Base-by-base conservation (phyloP, 257 asterid species). In the Capsicum baccatum region DNA sequence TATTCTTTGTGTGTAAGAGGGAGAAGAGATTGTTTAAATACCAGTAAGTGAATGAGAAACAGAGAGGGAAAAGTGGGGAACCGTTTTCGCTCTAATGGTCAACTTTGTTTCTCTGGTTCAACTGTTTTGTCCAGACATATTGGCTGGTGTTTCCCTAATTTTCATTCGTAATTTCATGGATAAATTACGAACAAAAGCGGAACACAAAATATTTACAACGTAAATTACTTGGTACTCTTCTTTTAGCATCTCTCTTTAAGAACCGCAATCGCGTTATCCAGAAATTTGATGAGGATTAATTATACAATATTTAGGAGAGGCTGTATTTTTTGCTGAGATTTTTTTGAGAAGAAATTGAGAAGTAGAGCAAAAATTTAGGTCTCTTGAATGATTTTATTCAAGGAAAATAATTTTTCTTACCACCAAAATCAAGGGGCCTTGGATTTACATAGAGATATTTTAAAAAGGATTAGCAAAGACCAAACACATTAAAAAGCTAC, bases 41-140 rank as follows among this genome's bases (percentile, higher is more conserved):
- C 0, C n/a, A 15, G 2, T 9, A 33, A 19, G 15, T 47, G 8
- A 87, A 87, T 78, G 86, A 59, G 83, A 79, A 74, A 86, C 48
- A 56, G 84, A 48, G 88, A 85, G 90, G 79, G 79, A 83, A 85
- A 50, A 80, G 85, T 62, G 90, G 85, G 70, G 63, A 79, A 59
- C 88, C 90, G 50, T 82, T 70, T 83, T 84, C 47, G 14, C 63
- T 48, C 67, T 26, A 84, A 66, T 59, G 86, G 89, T 85, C 83
- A 79, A 68, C 73, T 9, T 47, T 81, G 15, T 37, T 52, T 78
- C 44, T 37, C 62, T 78, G n/a, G 19, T 14, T 67, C 13, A 67
- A 67, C 74, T 35, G 50, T 76, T 66, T 76, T 50, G 21, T 74
- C 80, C 80, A 74, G 19, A 74, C 19, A 74, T 74, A 74, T 50